Percentiles rank a stretch among this genome's conserved stretches.
Evolutionary conservation across 257 asterid genomes (phyloP).

Genomic region (Mitragyna speciosa): DNA sequence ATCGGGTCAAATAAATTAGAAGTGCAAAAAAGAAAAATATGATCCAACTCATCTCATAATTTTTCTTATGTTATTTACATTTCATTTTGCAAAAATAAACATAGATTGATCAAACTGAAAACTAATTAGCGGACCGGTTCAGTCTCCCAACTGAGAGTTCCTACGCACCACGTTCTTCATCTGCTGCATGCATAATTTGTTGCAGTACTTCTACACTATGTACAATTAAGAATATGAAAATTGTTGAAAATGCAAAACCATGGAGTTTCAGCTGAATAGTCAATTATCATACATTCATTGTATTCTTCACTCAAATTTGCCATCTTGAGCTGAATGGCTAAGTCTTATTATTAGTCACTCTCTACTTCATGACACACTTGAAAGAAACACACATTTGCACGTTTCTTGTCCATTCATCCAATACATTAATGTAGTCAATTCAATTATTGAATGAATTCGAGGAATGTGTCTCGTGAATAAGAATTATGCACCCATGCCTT

Average conservation of each 20-base stretch:
- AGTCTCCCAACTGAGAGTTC: no score
- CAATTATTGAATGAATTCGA: conserved; percentile 17
- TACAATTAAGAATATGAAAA: not conserved
- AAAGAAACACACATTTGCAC: conserved; percentile 3
- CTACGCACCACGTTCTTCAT: no score
- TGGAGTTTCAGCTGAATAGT: not conserved
- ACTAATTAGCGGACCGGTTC: no score
- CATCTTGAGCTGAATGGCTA: not conserved
- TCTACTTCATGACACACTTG: not conserved
- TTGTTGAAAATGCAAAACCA: not conserved
- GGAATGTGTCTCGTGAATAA: conserved; percentile 7
- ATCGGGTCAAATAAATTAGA: no score
- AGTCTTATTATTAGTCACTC: not conserved
- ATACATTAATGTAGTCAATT: not conserved
- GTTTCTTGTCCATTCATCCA: not conserved
- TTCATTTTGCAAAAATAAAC: no score
- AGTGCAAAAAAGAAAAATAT: no score
- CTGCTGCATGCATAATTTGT: not conserved
- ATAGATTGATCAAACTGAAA: no score
- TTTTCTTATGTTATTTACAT: no score
- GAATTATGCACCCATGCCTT: not conserved
- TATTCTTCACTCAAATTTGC: not conserved
- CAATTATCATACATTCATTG: not conserved
- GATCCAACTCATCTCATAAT: no score
- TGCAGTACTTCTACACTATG: not conserved